These are phyloP conservation scores for Nannizziopsis barbatae DNA, from an alignment of 2,329 filamentous ascomycete species.

Conservation along the genomic window DNA sequence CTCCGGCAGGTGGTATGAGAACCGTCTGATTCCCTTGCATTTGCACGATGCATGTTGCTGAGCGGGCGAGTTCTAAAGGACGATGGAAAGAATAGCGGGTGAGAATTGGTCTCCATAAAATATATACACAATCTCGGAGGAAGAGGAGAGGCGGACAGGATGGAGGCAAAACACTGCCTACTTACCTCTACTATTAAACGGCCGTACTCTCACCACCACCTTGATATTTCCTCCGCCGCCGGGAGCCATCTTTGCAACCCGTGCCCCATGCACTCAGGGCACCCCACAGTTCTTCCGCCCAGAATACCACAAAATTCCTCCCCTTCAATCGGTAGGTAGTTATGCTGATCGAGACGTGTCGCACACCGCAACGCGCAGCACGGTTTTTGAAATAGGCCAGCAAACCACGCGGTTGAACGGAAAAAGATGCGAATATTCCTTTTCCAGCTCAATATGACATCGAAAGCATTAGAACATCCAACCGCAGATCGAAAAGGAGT, in stretches of 20 bases:
- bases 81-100: background rate
- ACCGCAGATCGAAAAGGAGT: no score
- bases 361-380: no score
- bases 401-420: no score
- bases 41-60: slow-evolving; percentile 90
- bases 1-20: slow-evolving; percentile 59
- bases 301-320: background rate
- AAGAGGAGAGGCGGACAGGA: background rate
- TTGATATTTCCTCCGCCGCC: slow-evolving; percentile 93
- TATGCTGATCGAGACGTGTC: background rate
- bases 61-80: slow-evolving; percentile 69
- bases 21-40: slow-evolving; percentile 93
- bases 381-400: no score
- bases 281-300: slow-evolving; percentile 6
- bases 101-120: background rate
- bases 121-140: background rate
- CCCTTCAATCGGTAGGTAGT: background rate
- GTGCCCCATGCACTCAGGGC: slow-evolving; percentile 28
- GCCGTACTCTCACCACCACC: slow-evolving; percentile 92
- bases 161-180: slow-evolving; percentile 1
- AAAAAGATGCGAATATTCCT: no score
- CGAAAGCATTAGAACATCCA: no score
- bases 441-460: no score
- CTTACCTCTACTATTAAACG: slow-evolving; percentile 89
- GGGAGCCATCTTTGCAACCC: slow-evolving; percentile 46